Conservation (phyloP, 306 rosid genomes). For the Cucurbita maxima region DNA sequence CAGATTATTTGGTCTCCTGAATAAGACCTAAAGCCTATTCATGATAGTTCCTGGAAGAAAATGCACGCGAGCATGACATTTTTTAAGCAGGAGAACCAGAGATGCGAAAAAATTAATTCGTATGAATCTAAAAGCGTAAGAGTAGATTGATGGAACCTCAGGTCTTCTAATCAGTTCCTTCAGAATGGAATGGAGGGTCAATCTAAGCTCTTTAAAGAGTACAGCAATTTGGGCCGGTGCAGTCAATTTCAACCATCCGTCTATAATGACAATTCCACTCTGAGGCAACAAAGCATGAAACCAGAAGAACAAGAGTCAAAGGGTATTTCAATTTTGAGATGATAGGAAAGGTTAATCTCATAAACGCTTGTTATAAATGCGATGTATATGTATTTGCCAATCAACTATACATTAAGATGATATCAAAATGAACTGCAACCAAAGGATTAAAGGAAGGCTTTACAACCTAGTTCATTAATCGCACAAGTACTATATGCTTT, state of each 20-base stretch:
- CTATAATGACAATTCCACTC: slow-evolving; percentile 62
- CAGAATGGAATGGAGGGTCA: slow-evolving; percentile 65
- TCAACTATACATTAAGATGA: background rate
- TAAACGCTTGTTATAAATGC: background rate
- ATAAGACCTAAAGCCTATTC: background rate
- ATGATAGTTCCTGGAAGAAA: background rate
- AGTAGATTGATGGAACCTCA: slow-evolving; percentile 35
- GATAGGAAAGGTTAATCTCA: background rate
- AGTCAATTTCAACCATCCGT: slow-evolving; percentile 87
- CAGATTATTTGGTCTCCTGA: background rate
- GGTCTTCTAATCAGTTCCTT: slow-evolving; percentile 72
- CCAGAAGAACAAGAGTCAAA: background rate
- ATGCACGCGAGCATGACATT: background rate
- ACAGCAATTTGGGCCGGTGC: slow-evolving; percentile 98
- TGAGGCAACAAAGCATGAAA: slow-evolving; percentile 14
- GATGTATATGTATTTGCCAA: background rate
- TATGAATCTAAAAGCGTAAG: slow-evolving; percentile 1
- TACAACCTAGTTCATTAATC: background rate
- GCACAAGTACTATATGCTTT: background rate
- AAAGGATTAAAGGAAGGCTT: background rate
- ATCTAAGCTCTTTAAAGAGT: slow-evolving; percentile 76
- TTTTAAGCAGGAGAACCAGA: background rate
- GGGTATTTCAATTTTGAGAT: background rate
- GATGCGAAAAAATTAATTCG: background rate
- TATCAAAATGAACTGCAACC: background rate